These are phyloP conservation scores for Hydnomerulius pinastri DNA, from an alignment of 768 basidiomycete species.

Conservation along the genomic window DNA sequence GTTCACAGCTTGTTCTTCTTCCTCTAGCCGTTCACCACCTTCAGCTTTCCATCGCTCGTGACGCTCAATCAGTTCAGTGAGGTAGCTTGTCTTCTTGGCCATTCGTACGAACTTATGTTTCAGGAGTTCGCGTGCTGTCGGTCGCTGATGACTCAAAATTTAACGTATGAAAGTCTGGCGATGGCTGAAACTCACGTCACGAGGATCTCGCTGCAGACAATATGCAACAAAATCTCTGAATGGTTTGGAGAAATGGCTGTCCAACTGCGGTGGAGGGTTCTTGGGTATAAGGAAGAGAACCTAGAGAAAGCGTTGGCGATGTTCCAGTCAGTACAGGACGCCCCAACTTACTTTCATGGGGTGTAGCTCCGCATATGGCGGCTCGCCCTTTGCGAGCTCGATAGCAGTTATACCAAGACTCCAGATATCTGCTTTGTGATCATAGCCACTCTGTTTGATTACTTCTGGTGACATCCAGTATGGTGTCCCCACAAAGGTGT, in stretches of 20 bases:
- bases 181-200: constrained; percentile 59
- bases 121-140: constrained; percentile 90
- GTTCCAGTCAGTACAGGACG: neutral
- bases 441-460: constrained; percentile 99
- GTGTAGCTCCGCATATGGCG: constrained; percentile 96
- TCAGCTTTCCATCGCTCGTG: constrained; percentile 93
- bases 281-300: constrained; percentile 98
- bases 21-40: constrained; percentile 74
- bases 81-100: constrained; percentile 92
- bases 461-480: constrained; percentile 99
- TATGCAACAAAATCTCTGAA: constrained; percentile 94
- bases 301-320: constrained; percentile 37
- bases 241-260: constrained; percentile 87
- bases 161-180: constrained; percentile 6
- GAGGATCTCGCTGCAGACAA: constrained; percentile 93
- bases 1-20: constrained; percentile 62
- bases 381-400: constrained; percentile 96
- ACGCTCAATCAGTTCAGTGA: constrained; percentile 94
- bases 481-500: constrained; percentile 96
- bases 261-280: constrained; percentile 90
- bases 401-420: constrained; percentile 96
- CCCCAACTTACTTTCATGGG: constrained; percentile 86
- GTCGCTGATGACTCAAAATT: constrained; percentile 58
- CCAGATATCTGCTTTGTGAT: constrained; percentile 99
- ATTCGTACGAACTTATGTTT: constrained; percentile 95